phyloP scores from a whole-genome alignment of 2,329 filamentous ascomycete genomes.

The Monosporascus sp. region DNA sequence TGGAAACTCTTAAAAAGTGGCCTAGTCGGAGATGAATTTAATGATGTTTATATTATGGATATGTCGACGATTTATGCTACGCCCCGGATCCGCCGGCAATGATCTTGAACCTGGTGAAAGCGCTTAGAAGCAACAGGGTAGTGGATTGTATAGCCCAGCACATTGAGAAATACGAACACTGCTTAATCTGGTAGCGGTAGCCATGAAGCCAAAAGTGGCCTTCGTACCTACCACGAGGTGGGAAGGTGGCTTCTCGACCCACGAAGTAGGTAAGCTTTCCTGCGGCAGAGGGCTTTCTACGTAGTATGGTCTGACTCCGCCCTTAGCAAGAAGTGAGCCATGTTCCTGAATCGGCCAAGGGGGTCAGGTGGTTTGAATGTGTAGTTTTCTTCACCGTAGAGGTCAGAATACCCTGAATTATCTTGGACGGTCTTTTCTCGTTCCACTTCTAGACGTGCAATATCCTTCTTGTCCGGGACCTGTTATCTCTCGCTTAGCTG shows the following conservation, averaged over 20 bases:
- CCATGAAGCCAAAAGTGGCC: not conserved
- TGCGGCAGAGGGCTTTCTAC: not conserved
- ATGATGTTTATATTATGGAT: slow-evolving; percentile 11
- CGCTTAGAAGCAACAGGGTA: slow-evolving; percentile 10
- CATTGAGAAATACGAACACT: not conserved
- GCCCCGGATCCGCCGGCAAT: slow-evolving; percentile 8
- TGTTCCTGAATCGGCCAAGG: not conserved
- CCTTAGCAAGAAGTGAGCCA: not conserved
- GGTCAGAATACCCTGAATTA: not conserved
- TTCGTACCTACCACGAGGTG: not conserved
- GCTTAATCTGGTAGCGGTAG: not conserved
- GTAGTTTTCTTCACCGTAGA: not conserved
- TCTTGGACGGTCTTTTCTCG: not conserved
- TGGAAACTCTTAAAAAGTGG: not conserved
- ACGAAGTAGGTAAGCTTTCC: not conserved
- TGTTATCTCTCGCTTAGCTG: too few relatives aligned
- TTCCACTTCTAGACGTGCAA: too few relatives aligned
- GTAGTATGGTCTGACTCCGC: not conserved
- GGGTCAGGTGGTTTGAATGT: not conserved
- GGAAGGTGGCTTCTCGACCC: not conserved
- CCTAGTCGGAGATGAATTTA: not conserved
- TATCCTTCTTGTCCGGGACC: too few relatives aligned
- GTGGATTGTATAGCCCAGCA: slow-evolving; percentile 15
- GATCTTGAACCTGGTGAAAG: slow-evolving; percentile 7
- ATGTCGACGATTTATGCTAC: slow-evolving; percentile 19